Conservation (phyloP, 768 basidiomycete genomes). For the Mycena albidolilacea region DNA sequence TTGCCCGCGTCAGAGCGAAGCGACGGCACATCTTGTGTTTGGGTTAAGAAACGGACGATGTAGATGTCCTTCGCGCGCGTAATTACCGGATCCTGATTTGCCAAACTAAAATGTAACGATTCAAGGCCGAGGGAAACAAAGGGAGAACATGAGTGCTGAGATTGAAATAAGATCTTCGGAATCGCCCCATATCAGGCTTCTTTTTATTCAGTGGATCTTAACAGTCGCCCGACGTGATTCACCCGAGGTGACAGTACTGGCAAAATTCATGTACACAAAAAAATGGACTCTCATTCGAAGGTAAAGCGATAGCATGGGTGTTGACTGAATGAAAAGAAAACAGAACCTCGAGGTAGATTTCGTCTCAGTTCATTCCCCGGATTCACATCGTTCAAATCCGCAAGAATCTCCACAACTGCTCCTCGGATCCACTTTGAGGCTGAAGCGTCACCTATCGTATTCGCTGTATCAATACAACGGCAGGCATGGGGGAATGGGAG, state of each 20-base stretch:
- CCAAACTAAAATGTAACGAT: not conserved
- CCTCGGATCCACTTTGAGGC: not conserved
- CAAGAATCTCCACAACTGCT: not conserved
- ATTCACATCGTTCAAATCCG: not conserved
- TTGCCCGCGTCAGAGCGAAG: too few relatives aligned
- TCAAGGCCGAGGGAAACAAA: not conserved
- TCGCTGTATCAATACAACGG: constrained; percentile 1
- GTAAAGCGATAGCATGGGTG: not conserved
- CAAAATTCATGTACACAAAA: not conserved
- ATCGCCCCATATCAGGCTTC: too few relatives aligned
- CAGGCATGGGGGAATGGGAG: constrained; percentile 3
- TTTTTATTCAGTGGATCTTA: too few relatives aligned
- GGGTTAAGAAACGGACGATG: too few relatives aligned
- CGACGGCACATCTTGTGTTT: too few relatives aligned
- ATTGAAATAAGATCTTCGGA: not conserved
- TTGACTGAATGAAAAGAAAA: not conserved
- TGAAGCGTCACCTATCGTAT: not conserved
- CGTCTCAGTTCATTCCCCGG: not conserved
- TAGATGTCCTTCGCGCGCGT: too few relatives aligned
- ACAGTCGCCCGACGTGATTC: not conserved
- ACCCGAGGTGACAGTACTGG: not conserved
- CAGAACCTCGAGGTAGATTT: not conserved
- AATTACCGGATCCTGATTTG: not conserved
- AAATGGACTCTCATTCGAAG: not conserved
- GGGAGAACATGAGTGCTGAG: not conserved